phyloP scores from a whole-genome alignment of 2,329 filamentous ascomycete genomes.

The Whalleya microplaca region DNA sequence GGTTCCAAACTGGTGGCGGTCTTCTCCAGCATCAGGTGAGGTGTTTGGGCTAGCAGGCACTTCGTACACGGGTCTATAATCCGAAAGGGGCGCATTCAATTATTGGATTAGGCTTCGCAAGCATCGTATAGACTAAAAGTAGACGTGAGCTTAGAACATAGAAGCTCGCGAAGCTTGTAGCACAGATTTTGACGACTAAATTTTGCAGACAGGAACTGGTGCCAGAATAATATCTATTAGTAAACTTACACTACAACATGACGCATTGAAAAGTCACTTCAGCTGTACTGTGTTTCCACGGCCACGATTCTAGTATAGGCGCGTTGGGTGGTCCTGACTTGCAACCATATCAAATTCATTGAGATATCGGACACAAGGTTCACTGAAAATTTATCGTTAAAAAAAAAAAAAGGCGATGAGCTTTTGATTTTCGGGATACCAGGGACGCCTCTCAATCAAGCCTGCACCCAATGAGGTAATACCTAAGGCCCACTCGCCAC shows the following conservation, averaged over 20 bases:
- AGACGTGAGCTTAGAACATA: not conserved
- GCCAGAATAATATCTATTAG: not conserved
- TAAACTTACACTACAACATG: not conserved
- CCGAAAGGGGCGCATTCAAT: not conserved
- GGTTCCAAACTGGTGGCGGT: slow-evolving; percentile 60
- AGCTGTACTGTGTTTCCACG: not conserved
- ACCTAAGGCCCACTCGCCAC: too few relatives aligned
- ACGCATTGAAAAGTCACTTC: not conserved
- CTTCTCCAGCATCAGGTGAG: slow-evolving; percentile 59
- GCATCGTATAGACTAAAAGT: slow-evolving; percentile 11
- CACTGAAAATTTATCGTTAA: too few relatives aligned
- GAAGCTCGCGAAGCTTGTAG: too few relatives aligned
- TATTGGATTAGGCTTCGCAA: not conserved
- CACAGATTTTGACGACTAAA: too few relatives aligned
- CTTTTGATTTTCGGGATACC: too few relatives aligned
- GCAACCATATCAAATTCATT: too few relatives aligned
- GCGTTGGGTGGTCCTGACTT: too few relatives aligned
- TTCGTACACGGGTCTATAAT: slow-evolving; percentile 6
- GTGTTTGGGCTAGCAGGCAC: slow-evolving; percentile 7
- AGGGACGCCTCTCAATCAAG: too few relatives aligned
- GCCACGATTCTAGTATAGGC: not conserved
- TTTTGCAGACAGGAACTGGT: not conserved
- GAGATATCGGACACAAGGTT: too few relatives aligned
- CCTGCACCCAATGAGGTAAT: too few relatives aligned
- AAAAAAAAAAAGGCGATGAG: too few relatives aligned